Evolutionary conservation across 768 basidiomycete species (phyloP), one percentile per base, ranked within the genome.

Genomic region (Mycena floridula): DNA sequence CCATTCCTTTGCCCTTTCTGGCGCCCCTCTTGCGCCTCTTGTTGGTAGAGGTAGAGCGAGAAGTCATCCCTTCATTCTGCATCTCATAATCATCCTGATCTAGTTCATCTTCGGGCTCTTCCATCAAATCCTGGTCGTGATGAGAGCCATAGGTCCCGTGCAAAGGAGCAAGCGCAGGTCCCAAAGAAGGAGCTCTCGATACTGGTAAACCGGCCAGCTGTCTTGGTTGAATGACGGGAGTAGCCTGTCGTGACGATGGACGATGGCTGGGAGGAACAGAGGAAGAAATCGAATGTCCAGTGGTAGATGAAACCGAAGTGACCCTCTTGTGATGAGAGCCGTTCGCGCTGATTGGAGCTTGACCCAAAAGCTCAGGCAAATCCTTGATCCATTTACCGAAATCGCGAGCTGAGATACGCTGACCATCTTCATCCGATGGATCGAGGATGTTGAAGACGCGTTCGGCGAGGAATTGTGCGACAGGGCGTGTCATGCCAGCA

Each of bases 351-450:
- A 20, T 13, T 37, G 40, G 47, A 1, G 48, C 58, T 13, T 36
- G 51, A 40, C 75, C 77, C 40, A 95, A 71, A 42, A 89, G 72
- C 22, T 74, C 66, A 21, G 89, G 88, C n/a, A 99, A 69, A 53
- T 82, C 81, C 62, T 79, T 82, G 45, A 83, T 72, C 95, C 95
- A 99, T 30, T 62, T 57, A 9, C 92, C 93, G 56, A 99, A 89
- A 46, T 89, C 90, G 30, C 72, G 72, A 15, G 95, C 95, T 21
- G 79, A 76, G 44, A 87, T 81, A 43, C 90, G 82, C 47, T 65
- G 64, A 3, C 75, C 72, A 52, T 85, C 87, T 50, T 82, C 76
- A 26, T 73, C 66, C 15, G 82, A 73, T 53, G 81, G 74, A 25
- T 79, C 73, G 28, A 89, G 77, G 51, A 89, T 70, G 61, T 82